Evolutionary conservation across 768 basidiomycete species (phyloP).

Genomic region (Phaeotremella skinneri): DNA sequence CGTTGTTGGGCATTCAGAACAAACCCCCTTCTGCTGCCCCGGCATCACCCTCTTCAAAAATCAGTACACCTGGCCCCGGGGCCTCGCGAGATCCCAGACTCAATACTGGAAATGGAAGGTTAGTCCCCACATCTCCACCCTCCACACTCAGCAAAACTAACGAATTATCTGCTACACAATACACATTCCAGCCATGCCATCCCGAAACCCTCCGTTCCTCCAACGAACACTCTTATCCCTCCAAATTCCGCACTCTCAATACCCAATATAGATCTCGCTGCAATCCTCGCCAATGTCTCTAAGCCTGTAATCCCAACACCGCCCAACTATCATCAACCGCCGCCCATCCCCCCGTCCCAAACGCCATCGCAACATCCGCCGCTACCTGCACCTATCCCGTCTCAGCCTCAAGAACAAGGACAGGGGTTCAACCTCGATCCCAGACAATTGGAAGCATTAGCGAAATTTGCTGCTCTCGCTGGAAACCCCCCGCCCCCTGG

Average conservation of each 20-base stretch:
- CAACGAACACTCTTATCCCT: background rate
- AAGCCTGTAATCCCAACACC: constrained; percentile 10
- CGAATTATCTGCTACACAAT: too few species aligned
- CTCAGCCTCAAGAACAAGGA: too few species aligned
- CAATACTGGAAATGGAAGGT: too few species aligned
- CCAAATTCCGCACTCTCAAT: background rate
- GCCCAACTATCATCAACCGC: background rate
- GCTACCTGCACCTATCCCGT: constrained; percentile 1
- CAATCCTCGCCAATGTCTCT: constrained; percentile 30
- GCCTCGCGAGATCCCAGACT: background rate
- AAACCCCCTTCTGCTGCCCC: background rate
- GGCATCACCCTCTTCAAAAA: background rate
- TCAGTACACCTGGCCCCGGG: background rate
- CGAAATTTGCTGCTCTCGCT: constrained; percentile 14
- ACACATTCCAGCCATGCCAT: background rate
- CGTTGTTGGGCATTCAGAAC: constrained; percentile 37
- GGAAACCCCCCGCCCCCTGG: background rate
- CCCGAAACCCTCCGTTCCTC: background rate
- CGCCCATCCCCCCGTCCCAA: background rate
- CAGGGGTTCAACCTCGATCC: constrained; percentile 24
- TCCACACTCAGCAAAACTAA: too few species aligned
- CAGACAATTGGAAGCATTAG: constrained; percentile 24
- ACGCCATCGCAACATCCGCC: background rate
- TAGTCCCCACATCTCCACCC: too few species aligned
- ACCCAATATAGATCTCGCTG: constrained; percentile 27